Evolutionary conservation across 2,329 filamentous ascomycete genomes (phyloP).

Genomic region (Gaeumannomyces tritici): DNA sequence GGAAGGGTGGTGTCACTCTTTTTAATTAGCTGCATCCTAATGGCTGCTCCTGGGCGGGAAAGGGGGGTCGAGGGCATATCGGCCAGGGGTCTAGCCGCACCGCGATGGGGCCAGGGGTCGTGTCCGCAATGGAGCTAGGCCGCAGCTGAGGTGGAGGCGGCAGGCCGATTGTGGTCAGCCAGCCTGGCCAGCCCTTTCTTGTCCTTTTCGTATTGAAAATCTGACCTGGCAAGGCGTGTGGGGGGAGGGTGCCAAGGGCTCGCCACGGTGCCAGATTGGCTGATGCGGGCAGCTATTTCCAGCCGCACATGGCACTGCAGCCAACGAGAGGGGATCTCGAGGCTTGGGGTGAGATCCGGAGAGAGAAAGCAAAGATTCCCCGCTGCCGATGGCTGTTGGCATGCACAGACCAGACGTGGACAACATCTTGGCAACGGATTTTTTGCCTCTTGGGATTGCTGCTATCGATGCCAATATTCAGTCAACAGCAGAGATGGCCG

Average conservation of each 20-base stretch:
- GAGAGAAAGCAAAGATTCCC: background rate
- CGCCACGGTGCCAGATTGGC: background rate
- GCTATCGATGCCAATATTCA: background rate
- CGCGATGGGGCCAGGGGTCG: background rate
- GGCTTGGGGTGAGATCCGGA: background rate
- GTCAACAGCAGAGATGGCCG: background rate
- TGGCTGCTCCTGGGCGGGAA: background rate
- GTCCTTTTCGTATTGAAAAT: background rate
- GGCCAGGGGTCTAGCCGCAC: too few species aligned
- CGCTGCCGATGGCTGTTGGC: background rate
- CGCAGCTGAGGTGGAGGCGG: background rate
- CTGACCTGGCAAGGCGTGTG: background rate
- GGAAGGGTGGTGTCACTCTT: background rate
- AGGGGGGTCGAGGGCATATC: background rate
- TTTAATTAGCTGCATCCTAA: background rate
- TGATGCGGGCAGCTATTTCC: background rate
- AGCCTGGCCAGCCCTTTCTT: background rate
- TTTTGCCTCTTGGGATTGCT: background rate
- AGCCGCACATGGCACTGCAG: background rate
- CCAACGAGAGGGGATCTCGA: background rate
- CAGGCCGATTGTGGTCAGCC: background rate
- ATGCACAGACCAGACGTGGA: background rate
- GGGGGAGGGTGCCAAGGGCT: background rate
- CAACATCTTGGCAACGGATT: background rate
- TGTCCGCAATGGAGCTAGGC: background rate